phyloP scores from a whole-genome alignment of 2,329 filamentous ascomycete genomes.

The Aspergillus fumigatiaffinis region DNA sequence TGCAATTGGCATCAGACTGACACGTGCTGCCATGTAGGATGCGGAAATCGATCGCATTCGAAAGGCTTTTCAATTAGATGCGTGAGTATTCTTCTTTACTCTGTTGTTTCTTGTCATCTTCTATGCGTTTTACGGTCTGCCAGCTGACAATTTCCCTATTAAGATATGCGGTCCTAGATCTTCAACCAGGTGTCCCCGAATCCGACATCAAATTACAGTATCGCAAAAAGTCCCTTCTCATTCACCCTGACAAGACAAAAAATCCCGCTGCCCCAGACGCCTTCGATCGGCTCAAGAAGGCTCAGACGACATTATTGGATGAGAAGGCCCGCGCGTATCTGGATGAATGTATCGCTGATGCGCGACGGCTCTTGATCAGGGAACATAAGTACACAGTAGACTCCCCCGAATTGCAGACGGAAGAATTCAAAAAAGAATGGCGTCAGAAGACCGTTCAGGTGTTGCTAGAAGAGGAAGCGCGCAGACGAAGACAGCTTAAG shows the following conservation, averaged over 20 bases:
- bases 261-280: constrained; percentile 89
- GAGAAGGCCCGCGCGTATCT: constrained; percentile 84
- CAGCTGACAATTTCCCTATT: constrained; percentile 1
- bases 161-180: constrained; percentile 88
- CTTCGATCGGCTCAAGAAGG: constrained; percentile 94
- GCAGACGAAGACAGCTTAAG: constrained; percentile 78
- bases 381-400: constrained; percentile 92
- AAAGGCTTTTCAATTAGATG: constrained; percentile 77
- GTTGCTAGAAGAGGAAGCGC: constrained; percentile 86
- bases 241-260: constrained; percentile 96
- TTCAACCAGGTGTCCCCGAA: constrained; percentile 91
- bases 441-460: constrained; percentile 85
- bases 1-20: constrained; percentile 12
- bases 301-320: constrained; percentile 84
- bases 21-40: constrained; percentile 56
- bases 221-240: constrained; percentile 96
- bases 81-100: constrained; percentile 43
- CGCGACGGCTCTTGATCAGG: constrained; percentile 88
- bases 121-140: not conserved
- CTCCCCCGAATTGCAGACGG: constrained; percentile 74
- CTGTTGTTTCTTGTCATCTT: not conserved
- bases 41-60: constrained; percentile 93
- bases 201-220: constrained; percentile 94
- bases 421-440: constrained; percentile 81
- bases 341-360: constrained; percentile 94